These are phyloP conservation scores for Rubus parviflorus DNA, from an alignment of 306 rosid genomes.

Conservation along the genomic window DNA sequence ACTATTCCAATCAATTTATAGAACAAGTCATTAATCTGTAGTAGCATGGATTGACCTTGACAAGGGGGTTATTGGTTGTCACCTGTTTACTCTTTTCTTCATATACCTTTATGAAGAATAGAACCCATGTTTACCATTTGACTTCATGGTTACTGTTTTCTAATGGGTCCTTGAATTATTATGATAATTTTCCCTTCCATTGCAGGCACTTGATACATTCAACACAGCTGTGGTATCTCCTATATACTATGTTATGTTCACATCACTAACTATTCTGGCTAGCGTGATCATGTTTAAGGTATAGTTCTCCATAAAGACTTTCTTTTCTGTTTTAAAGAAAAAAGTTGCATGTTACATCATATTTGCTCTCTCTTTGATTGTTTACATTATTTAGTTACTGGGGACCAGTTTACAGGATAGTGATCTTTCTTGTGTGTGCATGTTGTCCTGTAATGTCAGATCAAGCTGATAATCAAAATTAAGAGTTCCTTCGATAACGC, in stretches of 20 bases:
- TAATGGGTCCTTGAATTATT: conserved; percentile 16
- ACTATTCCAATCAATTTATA: background rate
- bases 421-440: background rate
- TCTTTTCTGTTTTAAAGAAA: background rate
- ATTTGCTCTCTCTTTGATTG: background rate
- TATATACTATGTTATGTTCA: conserved; percentile 95
- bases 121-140: background rate
- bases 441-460: too few species aligned
- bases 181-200: conserved; percentile 23
- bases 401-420: background rate
- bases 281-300: conserved; percentile 99
- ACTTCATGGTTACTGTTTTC: conserved; percentile 16
- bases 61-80: background rate
- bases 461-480: too few species aligned
- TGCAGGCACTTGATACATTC: conserved; percentile 97
- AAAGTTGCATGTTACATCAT: background rate
- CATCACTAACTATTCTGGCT: conserved; percentile 94
- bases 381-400: background rate
- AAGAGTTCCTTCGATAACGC: too few species aligned
- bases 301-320: background rate
- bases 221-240: conserved; percentile 99
- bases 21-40: background rate
- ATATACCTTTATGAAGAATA: background rate
- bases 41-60: background rate
- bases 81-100: too few species aligned